Evolutionary conservation across 2,329 filamentous ascomycete genomes (phyloP).

Genomic region (Cladosporium sp.): DNA sequence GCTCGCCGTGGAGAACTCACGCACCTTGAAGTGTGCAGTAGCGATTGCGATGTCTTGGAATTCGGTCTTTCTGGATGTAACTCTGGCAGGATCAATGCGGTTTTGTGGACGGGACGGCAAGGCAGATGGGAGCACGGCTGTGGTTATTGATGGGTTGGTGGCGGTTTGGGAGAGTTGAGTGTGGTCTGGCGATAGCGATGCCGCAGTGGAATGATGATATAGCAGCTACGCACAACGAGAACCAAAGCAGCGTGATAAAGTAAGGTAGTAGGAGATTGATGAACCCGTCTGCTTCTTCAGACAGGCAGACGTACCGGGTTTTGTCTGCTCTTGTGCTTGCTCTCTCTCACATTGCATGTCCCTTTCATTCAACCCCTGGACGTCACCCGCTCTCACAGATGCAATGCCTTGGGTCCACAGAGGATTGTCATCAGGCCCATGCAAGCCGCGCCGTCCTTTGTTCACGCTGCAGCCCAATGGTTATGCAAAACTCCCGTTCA

Average conservation of each 20-base stretch:
- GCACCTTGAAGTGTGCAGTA: conserved; percentile 10
- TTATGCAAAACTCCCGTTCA: conserved; percentile 18
- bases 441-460: conserved; percentile 21
- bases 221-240: conserved; percentile 21
- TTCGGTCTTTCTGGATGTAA: not conserved
- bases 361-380: conserved; percentile 11
- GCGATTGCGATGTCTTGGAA: conserved; percentile 11
- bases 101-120: not conserved
- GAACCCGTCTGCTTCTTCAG: not conserved
- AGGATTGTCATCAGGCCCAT: conserved; percentile 21
- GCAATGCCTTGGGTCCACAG: conserved; percentile 16
- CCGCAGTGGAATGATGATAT: conserved; percentile 17
- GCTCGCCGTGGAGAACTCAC: conserved; percentile 3
- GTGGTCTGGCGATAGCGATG: conserved; percentile 17
- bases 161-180: not conserved
- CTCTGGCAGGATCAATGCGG: conserved; percentile 10
- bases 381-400: conserved; percentile 15
- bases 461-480: conserved; percentile 19
- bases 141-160: conserved; percentile 6
- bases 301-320: conserved; percentile 15
- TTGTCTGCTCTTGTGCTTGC: conserved; percentile 11
- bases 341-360: not conserved
- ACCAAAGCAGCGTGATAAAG: not conserved
- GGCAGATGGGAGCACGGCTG: not conserved
- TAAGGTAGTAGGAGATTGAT: not conserved